These are phyloP conservation scores for Fusarium haematococcum DNA, from an alignment of 2,329 filamentous ascomycete species.

Conservation along the genomic window DNA sequence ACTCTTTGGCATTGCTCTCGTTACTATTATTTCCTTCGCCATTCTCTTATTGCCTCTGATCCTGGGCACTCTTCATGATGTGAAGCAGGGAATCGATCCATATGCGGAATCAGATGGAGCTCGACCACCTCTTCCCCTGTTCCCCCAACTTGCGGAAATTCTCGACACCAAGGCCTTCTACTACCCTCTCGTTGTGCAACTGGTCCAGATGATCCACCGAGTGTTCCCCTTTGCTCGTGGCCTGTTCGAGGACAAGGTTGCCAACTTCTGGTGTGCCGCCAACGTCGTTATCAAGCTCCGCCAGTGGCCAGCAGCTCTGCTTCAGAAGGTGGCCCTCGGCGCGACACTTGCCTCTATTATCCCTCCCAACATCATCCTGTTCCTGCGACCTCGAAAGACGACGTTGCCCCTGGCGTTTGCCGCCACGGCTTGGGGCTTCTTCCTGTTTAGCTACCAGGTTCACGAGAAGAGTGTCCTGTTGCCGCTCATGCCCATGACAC, in stretches of 20 bases:
- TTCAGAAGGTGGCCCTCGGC: constrained; percentile 81
- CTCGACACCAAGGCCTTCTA: constrained; percentile 75
- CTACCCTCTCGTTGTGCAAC: constrained; percentile 81
- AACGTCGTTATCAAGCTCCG: constrained; percentile 92
- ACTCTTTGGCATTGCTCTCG: constrained; percentile 79
- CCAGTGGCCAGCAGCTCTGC: constrained; percentile 74
- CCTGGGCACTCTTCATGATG: constrained; percentile 76
- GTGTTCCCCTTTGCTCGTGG: constrained; percentile 97
- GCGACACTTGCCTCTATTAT: constrained; percentile 82
- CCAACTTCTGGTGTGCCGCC: constrained; percentile 96
- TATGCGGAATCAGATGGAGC: constrained; percentile 68
- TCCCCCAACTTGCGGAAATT: constrained; percentile 66
- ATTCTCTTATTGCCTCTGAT: constrained; percentile 82
- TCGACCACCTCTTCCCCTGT: constrained; percentile 72
- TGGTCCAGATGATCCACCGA: constrained; percentile 88
- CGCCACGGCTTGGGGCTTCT: constrained; percentile 94
- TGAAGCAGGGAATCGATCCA: constrained; percentile 70
- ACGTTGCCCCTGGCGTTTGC: constrained; percentile 85
- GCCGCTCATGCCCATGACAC: constrained; percentile 91
- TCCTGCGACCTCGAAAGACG: constrained; percentile 80
- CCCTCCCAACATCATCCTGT: constrained; percentile 82
- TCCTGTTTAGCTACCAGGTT: constrained; percentile 97
- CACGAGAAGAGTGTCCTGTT: constrained; percentile 98
- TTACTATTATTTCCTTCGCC: constrained; percentile 79
- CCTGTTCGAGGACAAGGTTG: constrained; percentile 98